Conservation (phyloP, 1,139 yeast species). For the Sugiyamaella sp. region DNA sequence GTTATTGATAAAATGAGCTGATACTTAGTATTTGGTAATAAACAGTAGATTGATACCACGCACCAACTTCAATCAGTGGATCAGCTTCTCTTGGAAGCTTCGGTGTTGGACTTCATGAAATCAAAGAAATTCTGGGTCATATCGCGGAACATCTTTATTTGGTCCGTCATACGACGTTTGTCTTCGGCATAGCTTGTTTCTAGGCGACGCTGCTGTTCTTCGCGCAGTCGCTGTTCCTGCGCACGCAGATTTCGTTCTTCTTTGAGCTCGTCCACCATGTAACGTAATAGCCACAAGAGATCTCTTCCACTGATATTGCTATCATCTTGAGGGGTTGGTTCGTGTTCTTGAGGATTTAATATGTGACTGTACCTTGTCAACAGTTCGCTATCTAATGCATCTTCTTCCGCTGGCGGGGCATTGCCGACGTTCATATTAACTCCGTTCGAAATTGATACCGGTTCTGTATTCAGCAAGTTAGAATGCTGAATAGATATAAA, state of each 20-base stretch:
- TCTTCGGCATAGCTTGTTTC: constrained; percentile 1
- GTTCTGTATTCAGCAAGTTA: not conserved
- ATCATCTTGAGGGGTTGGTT: constrained; percentile 1
- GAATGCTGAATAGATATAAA: too few relatives aligned
- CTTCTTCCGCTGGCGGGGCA: constrained; percentile 7
- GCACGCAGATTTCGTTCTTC: constrained; percentile 6
- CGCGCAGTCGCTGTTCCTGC: constrained; percentile 10
- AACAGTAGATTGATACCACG: too few relatives aligned
- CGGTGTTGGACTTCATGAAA: constrained; percentile 10
- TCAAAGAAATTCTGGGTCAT: not conserved
- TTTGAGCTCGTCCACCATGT: constrained; percentile 4
- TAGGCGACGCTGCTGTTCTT: constrained; percentile 13
- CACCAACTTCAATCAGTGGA: not conserved
- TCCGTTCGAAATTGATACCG: constrained; percentile 3
- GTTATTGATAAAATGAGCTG: too few relatives aligned
- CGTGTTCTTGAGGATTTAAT: constrained; percentile 1
- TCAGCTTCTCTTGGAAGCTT: not conserved
- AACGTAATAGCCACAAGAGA: constrained; percentile 7
- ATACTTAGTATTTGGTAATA: too few relatives aligned
- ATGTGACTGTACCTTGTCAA: constrained; percentile 1
- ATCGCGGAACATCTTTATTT: constrained; percentile 6
- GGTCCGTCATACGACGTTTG: constrained; percentile 6
- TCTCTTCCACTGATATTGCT: not conserved
- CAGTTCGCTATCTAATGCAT: constrained; percentile 6
- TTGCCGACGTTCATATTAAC: too few relatives aligned